A percentile compares a stretch with the other conserved stretches of the same genome.
phyloP scores from a whole-genome alignment of 139 green algal species.

The Closterium sp. region DNA sequence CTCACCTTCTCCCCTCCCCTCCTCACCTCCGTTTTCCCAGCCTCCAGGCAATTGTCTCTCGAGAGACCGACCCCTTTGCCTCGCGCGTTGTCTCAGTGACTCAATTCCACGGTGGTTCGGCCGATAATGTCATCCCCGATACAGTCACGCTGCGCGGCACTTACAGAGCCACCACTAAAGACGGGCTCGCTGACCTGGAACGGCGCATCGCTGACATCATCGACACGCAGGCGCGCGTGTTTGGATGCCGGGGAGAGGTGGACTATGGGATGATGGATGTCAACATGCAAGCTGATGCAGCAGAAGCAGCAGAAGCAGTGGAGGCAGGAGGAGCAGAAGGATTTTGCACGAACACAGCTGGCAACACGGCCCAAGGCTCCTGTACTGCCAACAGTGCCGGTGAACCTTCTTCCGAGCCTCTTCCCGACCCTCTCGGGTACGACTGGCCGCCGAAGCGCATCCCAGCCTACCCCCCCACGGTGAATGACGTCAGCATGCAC shows the following conservation, averaged over 20 bases:
- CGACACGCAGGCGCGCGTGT: neutral
- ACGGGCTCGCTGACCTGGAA: constrained; percentile 11
- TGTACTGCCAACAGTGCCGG: neutral
- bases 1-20: neutral
- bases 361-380: neutral
- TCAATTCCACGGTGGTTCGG: constrained; percentile 18
- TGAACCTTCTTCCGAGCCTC: neutral
- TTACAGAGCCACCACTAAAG: constrained; percentile 13
- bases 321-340: too few relatives aligned
- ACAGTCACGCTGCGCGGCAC: constrained; percentile 20
- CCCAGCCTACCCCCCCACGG: neutral
- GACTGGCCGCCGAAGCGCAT: neutral
- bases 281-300: neutral
- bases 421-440: neutral
- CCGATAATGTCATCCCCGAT: constrained; percentile 25
- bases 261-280: neutral
- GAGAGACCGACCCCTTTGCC: neutral
- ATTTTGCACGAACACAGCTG: neutral
- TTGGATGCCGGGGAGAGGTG: neutral
- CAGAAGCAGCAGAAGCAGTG: too few relatives aligned
- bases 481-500: neutral
- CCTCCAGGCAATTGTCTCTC: neutral
- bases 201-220: constrained; percentile 21
- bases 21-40: neutral
- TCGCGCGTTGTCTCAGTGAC: neutral